Conservation (phyloP, 2,329 filamentous ascomycete species). For the Botrytis fragariae region DNA sequence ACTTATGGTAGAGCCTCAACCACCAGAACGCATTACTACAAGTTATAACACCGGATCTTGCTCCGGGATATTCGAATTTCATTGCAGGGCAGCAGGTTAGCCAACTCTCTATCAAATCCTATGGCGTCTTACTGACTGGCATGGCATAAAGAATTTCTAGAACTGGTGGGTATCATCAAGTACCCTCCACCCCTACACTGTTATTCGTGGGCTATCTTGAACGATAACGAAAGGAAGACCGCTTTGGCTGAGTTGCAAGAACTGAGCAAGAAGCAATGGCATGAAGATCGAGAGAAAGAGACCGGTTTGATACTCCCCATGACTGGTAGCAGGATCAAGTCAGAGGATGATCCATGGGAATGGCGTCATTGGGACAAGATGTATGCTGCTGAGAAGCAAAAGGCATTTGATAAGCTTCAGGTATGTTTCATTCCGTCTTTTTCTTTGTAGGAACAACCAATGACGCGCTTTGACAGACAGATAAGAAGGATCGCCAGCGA, state of each 20-base stretch:
- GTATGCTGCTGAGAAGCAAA: slow-evolving; percentile 3
- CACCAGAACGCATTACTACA: too few relatives aligned
- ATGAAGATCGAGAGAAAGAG: background rate
- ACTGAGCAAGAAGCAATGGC: background rate
- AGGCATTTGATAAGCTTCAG: slow-evolving; percentile 13
- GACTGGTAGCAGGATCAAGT: background rate
- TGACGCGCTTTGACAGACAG: background rate
- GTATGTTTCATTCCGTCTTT: background rate
- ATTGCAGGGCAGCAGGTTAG: too few relatives aligned
- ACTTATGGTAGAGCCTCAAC: too few relatives aligned
- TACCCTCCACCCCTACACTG: slow-evolving; percentile 1
- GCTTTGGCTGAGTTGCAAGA: slow-evolving; percentile 13
- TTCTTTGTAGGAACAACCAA: too few relatives aligned
- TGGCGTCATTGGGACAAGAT: slow-evolving; percentile 15
- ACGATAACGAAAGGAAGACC: background rate
- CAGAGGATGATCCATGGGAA: slow-evolving; percentile 8
- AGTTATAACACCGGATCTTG: too few relatives aligned
- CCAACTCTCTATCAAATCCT: too few relatives aligned
- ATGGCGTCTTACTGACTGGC: too few relatives aligned
- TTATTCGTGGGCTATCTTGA: slow-evolving; percentile 9
- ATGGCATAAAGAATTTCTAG: slow-evolving; percentile 11
- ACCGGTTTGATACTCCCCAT: fast-evolving
- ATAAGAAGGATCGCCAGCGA: background rate
- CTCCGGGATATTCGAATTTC: too few relatives aligned
- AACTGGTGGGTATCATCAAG: slow-evolving; percentile 1